Conservation (phyloP, 1,284 basidiomycete genomes). For the Mycena sp. region DNA sequence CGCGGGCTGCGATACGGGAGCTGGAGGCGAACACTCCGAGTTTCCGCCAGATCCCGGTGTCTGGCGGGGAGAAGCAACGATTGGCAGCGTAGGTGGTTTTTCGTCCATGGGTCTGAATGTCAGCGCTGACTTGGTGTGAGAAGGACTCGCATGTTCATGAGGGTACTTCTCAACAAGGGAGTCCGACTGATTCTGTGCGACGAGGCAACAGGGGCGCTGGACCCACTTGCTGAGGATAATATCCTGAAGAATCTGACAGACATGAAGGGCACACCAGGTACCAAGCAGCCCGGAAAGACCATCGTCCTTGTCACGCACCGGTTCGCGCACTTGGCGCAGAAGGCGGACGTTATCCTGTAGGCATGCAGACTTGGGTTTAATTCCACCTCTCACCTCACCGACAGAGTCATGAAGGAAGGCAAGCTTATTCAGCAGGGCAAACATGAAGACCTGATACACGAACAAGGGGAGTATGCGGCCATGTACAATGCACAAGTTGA, state of each 20-base stretch:
- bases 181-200: conserved; percentile 51
- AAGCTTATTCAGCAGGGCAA: conserved; percentile 17
- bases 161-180: conserved; percentile 31
- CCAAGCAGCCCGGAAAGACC: conserved; percentile 44
- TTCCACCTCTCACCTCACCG: conserved; percentile 5
- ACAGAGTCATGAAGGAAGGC: conserved; percentile 27
- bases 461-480: conserved; percentile 17
- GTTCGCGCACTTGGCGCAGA: conserved; percentile 44
- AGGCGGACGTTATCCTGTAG: conserved; percentile 54
- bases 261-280: no score
- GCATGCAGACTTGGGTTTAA: conserved; percentile 21
- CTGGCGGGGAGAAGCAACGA: conserved; percentile 56
- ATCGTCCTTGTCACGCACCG: conserved; percentile 52
- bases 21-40: conserved; percentile 29
- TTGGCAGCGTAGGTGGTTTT: conserved; percentile 53
- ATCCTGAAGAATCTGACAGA: conserved; percentile 43
- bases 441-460: conserved; percentile 17
- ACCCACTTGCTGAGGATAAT: conserved; percentile 47
- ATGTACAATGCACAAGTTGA: conserved; percentile 19
- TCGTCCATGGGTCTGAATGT: neutral
- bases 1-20: conserved; percentile 34
- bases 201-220: conserved; percentile 50
- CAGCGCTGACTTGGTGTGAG: neutral
- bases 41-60: conserved; percentile 34
- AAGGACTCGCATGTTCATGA: conserved; percentile 53